Evolutionary conservation across 106 monocot species (phyloP), one percentile per base, ranked within the genome.

Genomic region (Agapanthus africanus): DNA sequence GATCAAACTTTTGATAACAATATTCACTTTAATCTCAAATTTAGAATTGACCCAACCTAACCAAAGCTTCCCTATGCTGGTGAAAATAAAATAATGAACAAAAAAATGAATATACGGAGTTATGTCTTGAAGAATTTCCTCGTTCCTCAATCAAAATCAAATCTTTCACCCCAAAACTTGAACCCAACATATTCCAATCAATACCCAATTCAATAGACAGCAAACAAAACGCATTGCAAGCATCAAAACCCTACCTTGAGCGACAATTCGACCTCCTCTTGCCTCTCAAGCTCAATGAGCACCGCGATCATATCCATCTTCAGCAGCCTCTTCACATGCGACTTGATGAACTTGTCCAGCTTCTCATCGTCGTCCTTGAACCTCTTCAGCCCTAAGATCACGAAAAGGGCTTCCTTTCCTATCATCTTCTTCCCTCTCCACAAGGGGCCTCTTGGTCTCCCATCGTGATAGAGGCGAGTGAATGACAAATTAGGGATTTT

Each of bases 401-500:
- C 87, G 71, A 87, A 99, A 14, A 99, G 69, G 0, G 90, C 90
- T 65, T 99, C 93, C 77, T 93, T 99, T 57, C 99, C 99, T 1
- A 99, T 83, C 78, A 87, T 39, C 78, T 93, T 99, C 83, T 99
- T 99, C 25, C 93, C 93, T 78, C 90, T 78, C 93, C 99, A 99
- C 18, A 99, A 80, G 10, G 99, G 87, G 11, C 99, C 93, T 38
- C 99, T 72, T 25, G 99, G 99, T 68, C 93, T 59, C 23, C 99
- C 93, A 34, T 99, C 93, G 71, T 85, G 90, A 81, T 73, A 93
- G 40, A 16, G 73, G 19, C 88, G 79, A 21, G 35, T 21, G 51
- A 32, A 40, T 35, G 41, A 49, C 65, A 47, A 70, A 52, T 50
- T 25, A 50, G 60, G 67, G 4, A 21, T 28, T 4, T 3, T 13